Evolutionary conservation across 345 rosid genomes (phyloP).

Genomic region (Heritiera littoralis): DNA sequence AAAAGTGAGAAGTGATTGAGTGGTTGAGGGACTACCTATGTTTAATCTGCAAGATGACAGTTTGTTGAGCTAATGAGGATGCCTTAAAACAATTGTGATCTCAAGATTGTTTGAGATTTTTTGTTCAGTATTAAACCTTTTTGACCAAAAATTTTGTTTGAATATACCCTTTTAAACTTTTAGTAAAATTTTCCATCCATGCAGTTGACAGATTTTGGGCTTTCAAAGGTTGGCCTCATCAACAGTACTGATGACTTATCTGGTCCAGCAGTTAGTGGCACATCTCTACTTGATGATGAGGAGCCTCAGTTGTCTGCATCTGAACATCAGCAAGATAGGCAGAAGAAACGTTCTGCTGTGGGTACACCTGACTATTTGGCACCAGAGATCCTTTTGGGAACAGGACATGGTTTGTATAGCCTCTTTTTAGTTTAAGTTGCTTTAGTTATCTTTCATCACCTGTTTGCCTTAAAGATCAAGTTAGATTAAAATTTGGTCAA

Average conservation of each 20-base stretch:
- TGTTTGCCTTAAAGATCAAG: too few species aligned
- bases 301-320: constrained; percentile 61
- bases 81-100: too few species aligned
- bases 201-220: constrained; percentile 90
- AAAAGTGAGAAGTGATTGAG: too few species aligned
- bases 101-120: too few species aligned
- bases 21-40: too few species aligned
- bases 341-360: constrained; percentile 96
- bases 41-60: too few species aligned
- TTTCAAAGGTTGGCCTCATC: constrained; percentile 96
- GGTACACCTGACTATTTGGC: constrained; percentile 99
- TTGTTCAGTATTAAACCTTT: too few species aligned
- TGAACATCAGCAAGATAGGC: constrained; percentile 68
- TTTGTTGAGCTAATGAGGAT: too few species aligned
- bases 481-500: too few species aligned
- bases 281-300: constrained; percentile 85
- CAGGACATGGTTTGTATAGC: constrained; percentile 91
- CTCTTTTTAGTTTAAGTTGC: background rate
- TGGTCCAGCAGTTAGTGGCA: constrained; percentile 80
- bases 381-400: constrained; percentile 98
- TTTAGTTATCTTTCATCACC: too few species aligned
- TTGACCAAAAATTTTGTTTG: too few species aligned
- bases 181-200: constrained; percentile 22
- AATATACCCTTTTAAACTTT: background rate
- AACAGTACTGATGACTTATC: constrained; percentile 98